Percentiles rank a stretch among this genome's conserved stretches.
Conservation (phyloP, 73 alveolate genomes). For the Diophrys sp. region DNA sequence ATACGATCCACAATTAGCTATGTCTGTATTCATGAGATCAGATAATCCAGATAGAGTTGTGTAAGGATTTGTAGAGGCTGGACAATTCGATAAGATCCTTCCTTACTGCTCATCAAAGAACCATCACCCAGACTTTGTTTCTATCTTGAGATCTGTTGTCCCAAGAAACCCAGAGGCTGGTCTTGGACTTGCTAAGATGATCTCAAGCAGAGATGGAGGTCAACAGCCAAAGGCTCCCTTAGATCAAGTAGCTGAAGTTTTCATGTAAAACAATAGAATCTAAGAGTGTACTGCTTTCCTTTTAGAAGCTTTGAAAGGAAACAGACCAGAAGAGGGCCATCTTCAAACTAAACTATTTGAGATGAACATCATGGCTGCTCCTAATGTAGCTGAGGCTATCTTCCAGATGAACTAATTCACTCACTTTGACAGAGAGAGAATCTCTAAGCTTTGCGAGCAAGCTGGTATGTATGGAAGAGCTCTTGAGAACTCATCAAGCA, state of each 20-base stretch:
- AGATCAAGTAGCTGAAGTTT: conserved; percentile 86
- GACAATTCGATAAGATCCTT: conserved; percentile 86
- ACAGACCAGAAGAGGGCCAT: conserved; percentile 98
- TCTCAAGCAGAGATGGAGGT: too few relatives aligned
- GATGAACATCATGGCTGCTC: conserved; percentile 89
- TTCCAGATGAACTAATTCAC: conserved; percentile 88
- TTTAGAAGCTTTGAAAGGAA: conserved; percentile 88
- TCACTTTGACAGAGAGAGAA: conserved; percentile 92
- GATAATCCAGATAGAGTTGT: conserved; percentile 86
- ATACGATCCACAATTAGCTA: conserved; percentile 89
- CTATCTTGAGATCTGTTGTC: conserved; percentile 73
- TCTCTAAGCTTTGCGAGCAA: conserved; percentile 95
- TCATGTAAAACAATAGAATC: conserved; percentile 83
- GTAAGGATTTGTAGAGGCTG: conserved; percentile 89
- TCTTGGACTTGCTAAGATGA: conserved; percentile 84
- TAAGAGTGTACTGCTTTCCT: conserved; percentile 96
- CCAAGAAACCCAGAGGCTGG: conserved; percentile 89
- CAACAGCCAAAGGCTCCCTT: too few relatives aligned
- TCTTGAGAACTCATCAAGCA: conserved; percentile 90
- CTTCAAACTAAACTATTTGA: conserved; percentile 94
- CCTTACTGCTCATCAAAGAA: conserved; percentile 81
- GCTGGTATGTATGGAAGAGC: conserved; percentile 95
- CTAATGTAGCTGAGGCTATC: conserved; percentile 95
- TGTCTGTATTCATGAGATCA: conserved; percentile 79
- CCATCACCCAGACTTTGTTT: conserved; percentile 83